Percentiles rank a stretch among this genome's conserved stretches.
These are phyloP conservation scores for Fusarium sp. DNA, from an alignment of 2,329 filamentous ascomycete genomes.

Conservation along the genomic window DNA sequence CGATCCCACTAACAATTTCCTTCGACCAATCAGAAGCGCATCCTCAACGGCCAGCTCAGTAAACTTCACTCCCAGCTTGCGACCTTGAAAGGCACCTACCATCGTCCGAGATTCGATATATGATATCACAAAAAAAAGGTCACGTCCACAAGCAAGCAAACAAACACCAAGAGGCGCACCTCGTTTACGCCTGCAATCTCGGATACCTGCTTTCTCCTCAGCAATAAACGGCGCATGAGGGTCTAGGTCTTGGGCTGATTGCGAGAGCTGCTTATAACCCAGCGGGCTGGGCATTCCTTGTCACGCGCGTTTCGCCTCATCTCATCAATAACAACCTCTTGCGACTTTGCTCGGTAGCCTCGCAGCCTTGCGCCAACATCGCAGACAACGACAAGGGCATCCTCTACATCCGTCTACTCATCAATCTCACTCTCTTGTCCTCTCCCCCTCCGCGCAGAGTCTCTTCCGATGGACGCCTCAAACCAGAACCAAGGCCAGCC, in stretches of 20 bases:
- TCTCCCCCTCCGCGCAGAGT: background rate
- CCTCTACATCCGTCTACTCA: background rate
- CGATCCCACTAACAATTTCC: conserved; percentile 35
- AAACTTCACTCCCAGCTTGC: conserved; percentile 7
- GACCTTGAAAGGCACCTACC: conserved; percentile 24
- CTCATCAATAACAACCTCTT: conserved; percentile 37
- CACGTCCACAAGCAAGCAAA: conserved; percentile 12
- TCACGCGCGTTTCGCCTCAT: conserved; percentile 31
- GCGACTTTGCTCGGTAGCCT: conserved; percentile 22
- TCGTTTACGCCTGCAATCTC: background rate
- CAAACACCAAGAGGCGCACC: conserved; percentile 1
- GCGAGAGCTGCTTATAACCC: conserved; percentile 21
- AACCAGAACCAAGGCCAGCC: conserved; percentile 35
- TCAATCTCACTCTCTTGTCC: background rate
- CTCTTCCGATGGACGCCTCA: conserved; percentile 34
- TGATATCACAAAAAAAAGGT: conserved; percentile 17
- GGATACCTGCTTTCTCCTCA: background rate
- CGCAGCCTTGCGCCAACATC: conserved; percentile 31
- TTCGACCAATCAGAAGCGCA: conserved; percentile 19
- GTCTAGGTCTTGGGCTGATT: conserved; percentile 5
- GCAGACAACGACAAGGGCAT: background rate
- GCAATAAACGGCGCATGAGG: conserved; percentile 24
- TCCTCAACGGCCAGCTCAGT: conserved; percentile 15
- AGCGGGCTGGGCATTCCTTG: conserved; percentile 39
- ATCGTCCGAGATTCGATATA: conserved; percentile 8